Conservation (phyloP, 768 basidiomycete species). For the Trametes gibbosa region DNA sequence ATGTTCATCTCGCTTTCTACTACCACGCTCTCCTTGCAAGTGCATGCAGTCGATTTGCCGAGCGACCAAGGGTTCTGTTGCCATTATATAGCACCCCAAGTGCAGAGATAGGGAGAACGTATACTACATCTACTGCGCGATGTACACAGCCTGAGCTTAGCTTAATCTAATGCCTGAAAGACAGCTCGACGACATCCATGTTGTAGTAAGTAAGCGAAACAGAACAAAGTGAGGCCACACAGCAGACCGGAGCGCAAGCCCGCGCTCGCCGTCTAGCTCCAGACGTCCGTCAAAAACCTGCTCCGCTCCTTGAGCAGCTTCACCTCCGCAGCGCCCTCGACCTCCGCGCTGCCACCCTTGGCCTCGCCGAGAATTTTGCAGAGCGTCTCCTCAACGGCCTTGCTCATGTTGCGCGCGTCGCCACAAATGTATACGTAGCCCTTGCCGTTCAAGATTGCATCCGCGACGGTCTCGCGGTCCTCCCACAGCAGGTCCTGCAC, state of each 20-base stretch:
- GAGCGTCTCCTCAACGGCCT: constrained; percentile 88
- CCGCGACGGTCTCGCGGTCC: constrained; percentile 75
- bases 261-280: constrained; percentile 36
- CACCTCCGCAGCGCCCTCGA: constrained; percentile 87
- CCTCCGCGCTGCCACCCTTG: constrained; percentile 85
- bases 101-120: background rate
- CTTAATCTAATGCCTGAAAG: background rate
- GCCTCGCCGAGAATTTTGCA: constrained; percentile 85
- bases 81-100: background rate
- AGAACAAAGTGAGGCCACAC: background rate
- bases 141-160: background rate
- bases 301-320: constrained; percentile 95
- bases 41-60: too few species aligned
- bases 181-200: constrained; percentile 5
- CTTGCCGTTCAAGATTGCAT: constrained; percentile 89
- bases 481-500: constrained; percentile 98
- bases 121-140: constrained; percentile 8
- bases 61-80: too few species aligned
- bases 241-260: background rate
- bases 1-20: too few species aligned
- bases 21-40: too few species aligned
- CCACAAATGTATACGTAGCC: constrained; percentile 98
- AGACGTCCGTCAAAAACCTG: constrained; percentile 82
- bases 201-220: background rate
- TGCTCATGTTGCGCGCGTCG: constrained; percentile 95